phyloP scores from a whole-genome alignment of 768 basidiomycete species.

The Imleria badia region DNA sequence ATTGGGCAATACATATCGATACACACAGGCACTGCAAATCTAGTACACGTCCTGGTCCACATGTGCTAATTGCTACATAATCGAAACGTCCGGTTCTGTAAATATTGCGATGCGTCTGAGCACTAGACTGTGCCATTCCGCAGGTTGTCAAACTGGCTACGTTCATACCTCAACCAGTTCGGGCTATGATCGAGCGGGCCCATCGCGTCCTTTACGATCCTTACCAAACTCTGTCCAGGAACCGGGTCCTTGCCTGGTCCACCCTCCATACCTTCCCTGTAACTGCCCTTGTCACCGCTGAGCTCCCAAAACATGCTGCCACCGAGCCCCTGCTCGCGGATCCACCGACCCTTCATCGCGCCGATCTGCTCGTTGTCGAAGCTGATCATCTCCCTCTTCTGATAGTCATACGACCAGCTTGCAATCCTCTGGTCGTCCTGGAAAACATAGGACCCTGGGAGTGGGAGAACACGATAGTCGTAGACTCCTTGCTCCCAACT shows the following conservation, averaged over 20 bases:
- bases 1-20: not conserved
- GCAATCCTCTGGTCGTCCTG: conserved; percentile 69
- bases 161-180: conserved; percentile 83
- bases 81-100: not conserved
- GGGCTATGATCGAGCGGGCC: conserved; percentile 63
- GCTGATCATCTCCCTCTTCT: conserved; percentile 76
- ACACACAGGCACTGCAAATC: too few species aligned
- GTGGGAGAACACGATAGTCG: conserved; percentile 89
- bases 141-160: conserved; percentile 80
- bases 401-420: conserved; percentile 81
- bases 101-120: not conserved
- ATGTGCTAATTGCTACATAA: conserved; percentile 1
- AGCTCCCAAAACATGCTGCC: conserved; percentile 97
- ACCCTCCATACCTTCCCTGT: conserved; percentile 69
- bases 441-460: conserved; percentile 63
- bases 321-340: conserved; percentile 70
- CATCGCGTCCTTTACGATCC: conserved; percentile 76
- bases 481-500: conserved; percentile 92
- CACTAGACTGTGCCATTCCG: conserved; percentile 55
- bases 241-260: conserved; percentile 75
- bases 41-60: not conserved
- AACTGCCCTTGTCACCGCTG: conserved; percentile 76
- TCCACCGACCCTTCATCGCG: conserved; percentile 76
- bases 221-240: conserved; percentile 68
- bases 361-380: conserved; percentile 75